Conservation (phyloP, 2,329 filamentous ascomycete genomes). For the Clarireedia paspali region DNA sequence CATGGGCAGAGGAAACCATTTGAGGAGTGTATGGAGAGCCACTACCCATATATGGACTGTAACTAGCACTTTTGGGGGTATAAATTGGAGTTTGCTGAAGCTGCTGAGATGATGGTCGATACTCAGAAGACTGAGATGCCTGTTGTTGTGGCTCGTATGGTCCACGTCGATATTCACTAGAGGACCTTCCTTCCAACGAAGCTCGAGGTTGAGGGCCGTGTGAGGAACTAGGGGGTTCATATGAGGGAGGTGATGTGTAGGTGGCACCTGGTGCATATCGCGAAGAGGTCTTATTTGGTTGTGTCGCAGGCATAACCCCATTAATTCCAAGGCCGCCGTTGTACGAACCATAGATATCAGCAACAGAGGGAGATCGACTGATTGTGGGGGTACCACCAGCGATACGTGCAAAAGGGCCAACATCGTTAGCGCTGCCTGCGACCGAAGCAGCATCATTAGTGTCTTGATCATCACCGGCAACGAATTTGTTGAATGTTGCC, state of each 20-base stretch:
- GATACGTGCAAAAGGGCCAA: slow-evolving; percentile 77
- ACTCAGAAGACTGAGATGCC: slow-evolving; percentile 34
- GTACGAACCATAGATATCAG: slow-evolving; percentile 53
- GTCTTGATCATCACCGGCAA: slow-evolving; percentile 81
- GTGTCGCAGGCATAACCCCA: slow-evolving; percentile 15
- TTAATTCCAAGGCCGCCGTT: slow-evolving; percentile 29
- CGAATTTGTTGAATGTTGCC: slow-evolving; percentile 93
- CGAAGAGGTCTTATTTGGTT: slow-evolving; percentile 19
- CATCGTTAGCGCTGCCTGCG: slow-evolving; percentile 49
- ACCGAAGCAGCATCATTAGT: slow-evolving; percentile 48
- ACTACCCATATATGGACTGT: slow-evolving; percentile 15
- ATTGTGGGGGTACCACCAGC: slow-evolving; percentile 68
- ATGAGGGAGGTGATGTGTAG: slow-evolving; percentile 16
- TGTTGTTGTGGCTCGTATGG: slow-evolving; percentile 35
- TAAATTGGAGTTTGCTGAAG: slow-evolving; percentile 25
- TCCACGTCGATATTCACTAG: slow-evolving; percentile 35
- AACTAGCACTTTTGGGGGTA: slow-evolving; percentile 17
- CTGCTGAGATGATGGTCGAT: slow-evolving; percentile 24
- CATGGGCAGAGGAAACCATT: neutral
- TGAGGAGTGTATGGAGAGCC: slow-evolving; percentile 7
- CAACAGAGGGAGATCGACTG: slow-evolving; percentile 65
- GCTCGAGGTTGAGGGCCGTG: slow-evolving; percentile 30
- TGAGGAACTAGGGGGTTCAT: slow-evolving; percentile 21
- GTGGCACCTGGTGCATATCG: slow-evolving; percentile 28
- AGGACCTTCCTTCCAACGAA: slow-evolving; percentile 38